These are phyloP conservation scores for Gloeophyllum trabeum DNA, from an alignment of 768 basidiomycete species.

Conservation along the genomic window DNA sequence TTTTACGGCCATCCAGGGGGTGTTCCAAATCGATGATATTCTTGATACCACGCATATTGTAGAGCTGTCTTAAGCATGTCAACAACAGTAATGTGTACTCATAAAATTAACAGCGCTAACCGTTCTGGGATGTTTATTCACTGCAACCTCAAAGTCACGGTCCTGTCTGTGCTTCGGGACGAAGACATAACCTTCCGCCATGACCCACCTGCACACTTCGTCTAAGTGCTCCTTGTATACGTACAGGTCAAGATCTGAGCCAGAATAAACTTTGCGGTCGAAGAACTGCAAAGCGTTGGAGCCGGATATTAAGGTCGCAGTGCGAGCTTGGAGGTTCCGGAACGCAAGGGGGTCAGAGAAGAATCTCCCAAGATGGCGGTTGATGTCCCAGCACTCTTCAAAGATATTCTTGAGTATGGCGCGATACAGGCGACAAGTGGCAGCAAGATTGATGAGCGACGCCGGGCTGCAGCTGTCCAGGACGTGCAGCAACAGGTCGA, in stretches of 20 bases:
- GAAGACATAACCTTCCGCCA: background rate
- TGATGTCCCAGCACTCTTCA: conserved; percentile 14
- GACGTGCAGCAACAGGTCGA: no score
- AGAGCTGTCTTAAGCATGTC: background rate
- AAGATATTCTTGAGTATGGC: background rate
- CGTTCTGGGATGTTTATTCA: background rate
- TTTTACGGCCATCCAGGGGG: conserved; percentile 13
- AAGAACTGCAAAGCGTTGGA: conserved; percentile 7
- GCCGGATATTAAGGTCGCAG: conserved; percentile 3
- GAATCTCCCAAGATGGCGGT: conserved; percentile 22
- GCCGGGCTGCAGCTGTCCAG: no score
- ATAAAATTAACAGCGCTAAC: background rate
- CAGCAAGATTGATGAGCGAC: background rate
- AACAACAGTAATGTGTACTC: background rate
- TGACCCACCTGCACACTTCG: conserved; percentile 1
- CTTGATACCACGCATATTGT: background rate
- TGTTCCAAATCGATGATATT: background rate
- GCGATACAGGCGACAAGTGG: background rate
- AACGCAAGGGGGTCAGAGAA: conserved; percentile 20
- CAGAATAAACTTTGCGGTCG: conserved; percentile 4
- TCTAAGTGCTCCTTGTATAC: background rate
- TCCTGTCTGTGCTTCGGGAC: background rate
- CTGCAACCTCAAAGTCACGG: background rate
- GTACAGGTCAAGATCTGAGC: conserved; percentile 6
- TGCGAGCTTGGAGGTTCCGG: conserved; percentile 3